Evolutionary conservation across 1,284 basidiomycete species (phyloP).

Genomic region (Pseudozyma sp.): DNA sequence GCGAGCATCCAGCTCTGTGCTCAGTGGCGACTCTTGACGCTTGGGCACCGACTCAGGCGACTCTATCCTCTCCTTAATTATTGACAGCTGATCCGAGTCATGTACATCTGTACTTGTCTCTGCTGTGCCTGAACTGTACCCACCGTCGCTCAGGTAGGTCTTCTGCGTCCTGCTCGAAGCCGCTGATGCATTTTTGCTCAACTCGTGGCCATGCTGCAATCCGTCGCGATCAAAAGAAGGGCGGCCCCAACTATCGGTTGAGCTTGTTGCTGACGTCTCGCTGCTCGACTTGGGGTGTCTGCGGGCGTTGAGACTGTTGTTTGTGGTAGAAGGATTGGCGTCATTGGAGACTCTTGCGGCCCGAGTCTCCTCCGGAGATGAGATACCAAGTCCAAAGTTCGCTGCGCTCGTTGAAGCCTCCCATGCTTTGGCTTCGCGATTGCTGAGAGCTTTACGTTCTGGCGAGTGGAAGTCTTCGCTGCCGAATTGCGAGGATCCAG

Average conservation of each 20-base stretch:
- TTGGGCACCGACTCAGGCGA: conserved; percentile 27
- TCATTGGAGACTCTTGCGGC: background rate
- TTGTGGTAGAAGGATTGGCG: background rate
- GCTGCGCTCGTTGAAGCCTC: conserved; percentile 2
- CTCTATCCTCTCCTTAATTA: conserved; percentile 44
- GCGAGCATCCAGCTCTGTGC: conserved; percentile 1
- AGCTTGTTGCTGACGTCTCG: conserved; percentile 32
- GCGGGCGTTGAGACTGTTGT: conserved; percentile 8
- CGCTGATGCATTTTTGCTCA: conserved; percentile 6
- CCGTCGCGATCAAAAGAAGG: conserved; percentile 23
- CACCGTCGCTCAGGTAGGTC: conserved; percentile 41
- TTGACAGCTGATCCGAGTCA: conserved; percentile 37
- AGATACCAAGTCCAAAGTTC: conserved; percentile 34
- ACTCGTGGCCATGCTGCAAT: conserved; percentile 9
- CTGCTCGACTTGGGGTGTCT: conserved; percentile 33
- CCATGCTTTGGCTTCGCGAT: conserved; percentile 13
- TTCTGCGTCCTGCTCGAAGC: conserved; percentile 22
- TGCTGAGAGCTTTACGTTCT: conserved; percentile 6
- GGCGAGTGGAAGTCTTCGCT: conserved; percentile 25
- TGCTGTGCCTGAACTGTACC: conserved; percentile 33
- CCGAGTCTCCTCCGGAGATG: conserved; percentile 1
- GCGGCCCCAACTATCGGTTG: conserved; percentile 37
- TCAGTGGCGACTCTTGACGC: conserved; percentile 13
- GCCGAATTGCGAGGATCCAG: conserved; percentile 25
- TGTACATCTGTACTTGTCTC: conserved; percentile 44